These are phyloP conservation scores for Daedaleopsis sinensis DNA, from an alignment of 768 basidiomycete species.

Conservation along the genomic window DNA sequence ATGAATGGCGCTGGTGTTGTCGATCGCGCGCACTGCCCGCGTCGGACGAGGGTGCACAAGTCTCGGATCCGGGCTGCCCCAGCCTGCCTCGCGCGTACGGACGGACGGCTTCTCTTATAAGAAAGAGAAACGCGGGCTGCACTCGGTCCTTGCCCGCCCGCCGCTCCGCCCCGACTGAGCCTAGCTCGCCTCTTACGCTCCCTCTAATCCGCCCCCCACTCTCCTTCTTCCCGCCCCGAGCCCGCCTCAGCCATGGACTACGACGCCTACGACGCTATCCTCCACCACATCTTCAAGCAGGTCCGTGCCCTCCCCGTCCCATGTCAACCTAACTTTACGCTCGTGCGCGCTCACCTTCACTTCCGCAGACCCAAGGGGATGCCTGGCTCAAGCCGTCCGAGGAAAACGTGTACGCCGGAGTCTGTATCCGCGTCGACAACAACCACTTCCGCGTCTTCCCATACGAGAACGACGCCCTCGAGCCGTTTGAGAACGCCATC, in stretches of 20 bases:
- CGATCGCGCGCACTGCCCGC: too few relatives aligned
- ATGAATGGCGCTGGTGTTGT: too few relatives aligned
- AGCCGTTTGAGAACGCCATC: slow-evolving; percentile 82
- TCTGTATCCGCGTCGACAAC: slow-evolving; percentile 70
- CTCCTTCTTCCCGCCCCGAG: slow-evolving; percentile 7
- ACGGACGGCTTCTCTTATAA: slow-evolving; percentile 9
- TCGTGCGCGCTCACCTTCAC: slow-evolving; percentile 6
- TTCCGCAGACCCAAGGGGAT: slow-evolving; percentile 69
- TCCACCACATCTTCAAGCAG: slow-evolving; percentile 79
- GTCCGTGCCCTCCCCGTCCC: slow-evolving; percentile 36
- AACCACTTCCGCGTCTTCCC: slow-evolving; percentile 82
- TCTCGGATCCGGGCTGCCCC: slow-evolving; percentile 8
- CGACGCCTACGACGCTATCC: slow-evolving; percentile 77
- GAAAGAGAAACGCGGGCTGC: not conserved
- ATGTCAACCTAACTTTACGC: not conserved
- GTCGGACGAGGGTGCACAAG: not conserved
- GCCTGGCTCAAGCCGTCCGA: slow-evolving; percentile 88
- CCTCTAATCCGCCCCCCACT: slow-evolving; percentile 18
- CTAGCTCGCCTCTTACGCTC: slow-evolving; percentile 9
- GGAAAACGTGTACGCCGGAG: slow-evolving; percentile 79
- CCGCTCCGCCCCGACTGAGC: slow-evolving; percentile 13
- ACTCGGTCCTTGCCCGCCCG: slow-evolving; percentile 9
- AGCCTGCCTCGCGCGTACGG: too few relatives aligned
- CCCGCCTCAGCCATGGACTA: slow-evolving; percentile 58
- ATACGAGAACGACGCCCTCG: slow-evolving; percentile 80